phyloP scores from a whole-genome alignment of 495 filamentous ascomycete species.

The Cairneyella variabilis region DNA sequence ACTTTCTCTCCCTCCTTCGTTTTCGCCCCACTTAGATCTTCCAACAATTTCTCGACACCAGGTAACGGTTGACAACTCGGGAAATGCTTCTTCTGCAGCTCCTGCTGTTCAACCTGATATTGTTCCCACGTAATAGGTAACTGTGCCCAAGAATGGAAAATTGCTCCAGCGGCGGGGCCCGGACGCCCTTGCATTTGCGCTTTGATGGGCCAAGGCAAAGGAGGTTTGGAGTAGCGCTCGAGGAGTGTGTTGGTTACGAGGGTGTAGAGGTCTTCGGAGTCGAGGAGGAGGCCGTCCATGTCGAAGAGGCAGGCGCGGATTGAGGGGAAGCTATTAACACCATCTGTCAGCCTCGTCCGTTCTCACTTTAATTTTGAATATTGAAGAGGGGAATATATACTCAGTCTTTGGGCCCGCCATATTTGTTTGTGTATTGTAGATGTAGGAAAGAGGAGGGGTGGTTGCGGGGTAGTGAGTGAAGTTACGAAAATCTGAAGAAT shows the following conservation, averaged over 20 bases:
- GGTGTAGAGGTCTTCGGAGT: constrained; percentile 93
- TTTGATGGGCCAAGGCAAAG: constrained; percentile 89
- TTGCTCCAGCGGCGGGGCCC: constrained; percentile 53
- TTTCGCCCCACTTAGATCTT: constrained; percentile 34
- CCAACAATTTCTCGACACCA: constrained; percentile 68
- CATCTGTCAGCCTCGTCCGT: background rate
- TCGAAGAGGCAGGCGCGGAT: constrained; percentile 95
- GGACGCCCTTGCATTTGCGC: constrained; percentile 93
- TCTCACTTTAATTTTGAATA: background rate
- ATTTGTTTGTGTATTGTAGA: no score
- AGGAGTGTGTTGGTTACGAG: constrained; percentile 78
- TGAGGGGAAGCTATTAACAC: constrained; percentile 44
- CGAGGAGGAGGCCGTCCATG: constrained; percentile 94
- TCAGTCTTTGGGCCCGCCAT: background rate
- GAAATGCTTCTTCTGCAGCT: constrained; percentile 68
- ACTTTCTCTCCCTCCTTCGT: constrained; percentile 36
- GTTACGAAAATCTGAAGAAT: background rate
- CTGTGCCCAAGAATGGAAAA: constrained; percentile 71
- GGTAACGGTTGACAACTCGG: constrained; percentile 70
- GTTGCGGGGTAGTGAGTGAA: background rate
- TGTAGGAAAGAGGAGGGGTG: no score
- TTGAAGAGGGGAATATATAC: constrained; percentile 1
- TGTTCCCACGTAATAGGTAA: constrained; percentile 69
- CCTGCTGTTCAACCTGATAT: constrained; percentile 52
- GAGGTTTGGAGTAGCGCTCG: constrained; percentile 61